Base-by-base conservation (phyloP, 371 early-diverging fungal genomes). In the Mortierella polycephala region DNA sequence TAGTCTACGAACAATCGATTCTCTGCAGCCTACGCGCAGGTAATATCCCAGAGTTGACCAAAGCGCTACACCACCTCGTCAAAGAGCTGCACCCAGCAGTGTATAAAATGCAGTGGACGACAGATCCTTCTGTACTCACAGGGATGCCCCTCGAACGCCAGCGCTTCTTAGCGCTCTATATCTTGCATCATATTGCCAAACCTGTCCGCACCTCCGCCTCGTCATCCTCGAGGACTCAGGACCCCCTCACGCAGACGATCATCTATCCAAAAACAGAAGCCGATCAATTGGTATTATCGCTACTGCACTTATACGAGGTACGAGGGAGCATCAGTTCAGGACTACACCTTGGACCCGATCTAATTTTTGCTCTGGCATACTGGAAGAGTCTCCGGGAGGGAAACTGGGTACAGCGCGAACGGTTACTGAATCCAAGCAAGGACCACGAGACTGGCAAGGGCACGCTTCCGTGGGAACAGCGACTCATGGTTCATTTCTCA, bases 31-130 rank as follows among this genome's bases (percentile, higher is more conserved):
- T 79, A 1, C 66, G 63, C 37, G 80, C 80, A 41, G 60, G 62
- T 8, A 69, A 73, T 53, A 69, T 69, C 54, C 80, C 80, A 37
- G 80, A 79, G 67, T 37, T 79, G 63, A 79, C 74, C 37, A 79
- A 79, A 20, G 74, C 74, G 12, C 59, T 77, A 14, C 60, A 71
- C 46, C 65, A 72, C 23, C 72, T 77, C 7, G 64, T 77, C 13
- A 72, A 77, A 46, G 68, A 72, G 10, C 30, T 77, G 2, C 72
- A 77, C 13, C 72, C 77, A 30, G 55, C 20, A 9, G 64, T 55
- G 18, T 64, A 77, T 42, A 60, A 9, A 14, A 13, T 42, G 20
- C n/a, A 3, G 14, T 40, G 30, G 14, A 37, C 8, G 10, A 39
- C 62, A 20, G 57, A 53, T 9, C 45, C 58, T 40, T 49, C 11